Base-by-base conservation (phyloP, 257 asterid species). In the Rhazya stricta region DNA sequence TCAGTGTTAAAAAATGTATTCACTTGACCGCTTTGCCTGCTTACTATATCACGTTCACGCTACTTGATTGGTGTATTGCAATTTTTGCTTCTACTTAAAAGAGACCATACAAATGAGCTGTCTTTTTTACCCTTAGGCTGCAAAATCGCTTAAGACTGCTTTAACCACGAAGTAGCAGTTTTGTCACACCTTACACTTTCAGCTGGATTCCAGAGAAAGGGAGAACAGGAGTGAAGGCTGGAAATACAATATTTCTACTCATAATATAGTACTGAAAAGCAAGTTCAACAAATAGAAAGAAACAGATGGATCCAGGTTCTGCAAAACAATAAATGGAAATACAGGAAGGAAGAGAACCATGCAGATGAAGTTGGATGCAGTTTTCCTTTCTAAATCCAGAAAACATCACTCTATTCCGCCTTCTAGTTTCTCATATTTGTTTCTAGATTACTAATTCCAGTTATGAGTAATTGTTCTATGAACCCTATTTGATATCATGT, bases 401-500 rank as follows among this genome's bases (percentile, higher is more conserved):
- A 51, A 10, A 67, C 12, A 23, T 67, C 51, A 8, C 30, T 3
- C 15, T 37, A 56, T 12, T 39, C 13, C 60, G 4, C 69, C 45
- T 68, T 25, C 15, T 51, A 53, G 0, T 18, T 11, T 32, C 51
- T 56, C 67, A 13, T 41, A 12, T 9, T 30, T 13, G 27, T 65
- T 43, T 45, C 48, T 73, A 2, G 23, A 19, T 51, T 51, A 18
- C 25, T 51, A 18, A 21, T 51, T 51, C 57, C 57, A 19, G 9
- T 25, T 32, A 21, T 71, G 69, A 53, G 16, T 45, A 32, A 29
- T 36, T 48, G 21, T 39, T 19, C 18, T 32, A 1, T 36, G 46
- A 41, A 36, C 62, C 36, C 63, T 37, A 50, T 42, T 74, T 78
- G 46, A 30, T 46, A 57, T 77, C 56, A 69, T 79, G 67, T 46